These are phyloP conservation scores for Solanum clarkiae DNA, from an alignment of 257 asterid species.

Conservation along the genomic window DNA sequence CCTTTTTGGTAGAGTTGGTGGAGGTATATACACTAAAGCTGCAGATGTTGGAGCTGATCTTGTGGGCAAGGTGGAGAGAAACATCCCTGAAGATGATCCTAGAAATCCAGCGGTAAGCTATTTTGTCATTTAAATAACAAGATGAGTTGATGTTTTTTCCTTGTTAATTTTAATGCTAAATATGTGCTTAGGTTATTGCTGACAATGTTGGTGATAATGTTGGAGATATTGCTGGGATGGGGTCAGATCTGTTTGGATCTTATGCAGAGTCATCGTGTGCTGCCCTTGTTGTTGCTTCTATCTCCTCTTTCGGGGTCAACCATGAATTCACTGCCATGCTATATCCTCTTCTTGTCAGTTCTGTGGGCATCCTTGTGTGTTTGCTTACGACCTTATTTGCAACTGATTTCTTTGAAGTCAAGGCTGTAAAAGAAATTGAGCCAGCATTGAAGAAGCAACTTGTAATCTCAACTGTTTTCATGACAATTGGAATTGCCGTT, in stretches of 20 bases:
- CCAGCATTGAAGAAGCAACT: slow-evolving; percentile 71
- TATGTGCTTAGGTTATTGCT: slow-evolving; percentile 48
- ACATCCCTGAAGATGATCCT: slow-evolving; percentile 85
- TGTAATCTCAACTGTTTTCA: slow-evolving; percentile 55
- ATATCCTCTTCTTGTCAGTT: slow-evolving; percentile 59
- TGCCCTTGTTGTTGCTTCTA: slow-evolving; percentile 75
- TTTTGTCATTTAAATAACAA: neutral
- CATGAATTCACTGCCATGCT: slow-evolving; percentile 69
- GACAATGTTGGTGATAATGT: slow-evolving; percentile 84
- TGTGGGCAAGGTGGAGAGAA: slow-evolving; percentile 71
- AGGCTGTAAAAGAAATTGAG: slow-evolving; percentile 58
- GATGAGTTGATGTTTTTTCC: neutral
- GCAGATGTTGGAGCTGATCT: slow-evolving; percentile 93
- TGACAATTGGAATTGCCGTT: slow-evolving; percentile 51
- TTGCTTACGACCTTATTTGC: slow-evolving; percentile 69
- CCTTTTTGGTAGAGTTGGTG: slow-evolving; percentile 85
- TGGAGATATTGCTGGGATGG: slow-evolving; percentile 90
- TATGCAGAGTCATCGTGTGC: slow-evolving; percentile 83
- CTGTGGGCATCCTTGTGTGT: slow-evolving; percentile 59
- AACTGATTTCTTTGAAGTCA: slow-evolving; percentile 71
- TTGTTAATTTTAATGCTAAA: neutral
- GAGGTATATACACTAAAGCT: slow-evolving; percentile 82
- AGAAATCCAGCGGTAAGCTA: slow-evolving; percentile 69
- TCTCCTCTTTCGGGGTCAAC: slow-evolving; percentile 71
- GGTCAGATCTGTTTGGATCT: slow-evolving; percentile 74